Base-by-base conservation (phyloP, 805 yeast genomes). In the Komagataella ulmi region DNA sequence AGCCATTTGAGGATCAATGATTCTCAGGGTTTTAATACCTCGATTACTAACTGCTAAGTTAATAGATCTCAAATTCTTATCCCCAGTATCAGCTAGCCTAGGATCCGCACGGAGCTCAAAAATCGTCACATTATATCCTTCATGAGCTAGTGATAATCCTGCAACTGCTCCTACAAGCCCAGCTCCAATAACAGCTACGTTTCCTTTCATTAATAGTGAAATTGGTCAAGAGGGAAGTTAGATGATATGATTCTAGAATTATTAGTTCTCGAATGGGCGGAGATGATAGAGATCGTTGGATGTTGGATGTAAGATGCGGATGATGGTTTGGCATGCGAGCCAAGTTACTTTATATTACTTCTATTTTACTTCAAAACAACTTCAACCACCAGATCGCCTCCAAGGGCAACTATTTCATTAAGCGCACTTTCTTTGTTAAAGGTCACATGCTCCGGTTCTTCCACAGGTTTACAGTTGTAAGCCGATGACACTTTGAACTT, bases 121-220 rank as follows among this genome's bases (percentile, higher is more conserved):
- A 3, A 90, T 61, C 0, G 81, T 74, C 18, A 90, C 97, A 1
- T 75, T 54, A 64, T 77, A 84, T 8, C 96, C 96, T 51, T 79
- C 73, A 52, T 80, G 73, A 3, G 83, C 78, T 44, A 90, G 75
- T 0, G 91, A 93, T n/a, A 90, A 64, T 0, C 96, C 93, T 0
- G 90, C 77, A 4, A 88, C 70, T 51, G 93, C 77, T 0, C 97
- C 97, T 2, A 90, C 97, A 5, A 87, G 77, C 0, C 97, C 97
- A 1, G 93, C 96, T 1, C 97, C 97, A 17, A 90, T 77, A 24
- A 90, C 73, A 1, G 79, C 88, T 17, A 75, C 79, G 7, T 64
- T 54, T 49, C 63, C 66, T 3, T 57, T 49, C 58, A 58, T 56
- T 12, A 18, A 43, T 30, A 14, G 14, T 30, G 5, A 30, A 10